A percentile compares a stretch with the other conserved stretches of the same genome.
Conservation (phyloP, 2,329 filamentous ascomycete genomes). For the Sporothrix luriei region DNA sequence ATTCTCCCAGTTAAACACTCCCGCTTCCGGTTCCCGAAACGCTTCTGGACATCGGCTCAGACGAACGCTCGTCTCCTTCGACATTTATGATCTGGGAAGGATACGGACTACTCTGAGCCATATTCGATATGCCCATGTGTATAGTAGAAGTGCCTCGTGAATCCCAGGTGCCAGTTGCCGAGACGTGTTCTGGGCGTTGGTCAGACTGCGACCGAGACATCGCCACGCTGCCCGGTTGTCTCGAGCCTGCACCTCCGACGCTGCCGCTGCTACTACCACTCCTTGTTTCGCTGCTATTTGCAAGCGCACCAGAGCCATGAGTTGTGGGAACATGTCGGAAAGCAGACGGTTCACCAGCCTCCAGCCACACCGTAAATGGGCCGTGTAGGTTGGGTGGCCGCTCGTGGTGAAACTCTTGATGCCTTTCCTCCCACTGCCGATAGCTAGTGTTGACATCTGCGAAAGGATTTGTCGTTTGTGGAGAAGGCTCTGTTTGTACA, state of each 20-base stretch:
- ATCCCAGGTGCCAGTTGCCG: slow-evolving; percentile 13
- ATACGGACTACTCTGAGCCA: neutral
- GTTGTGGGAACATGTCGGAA: neutral
- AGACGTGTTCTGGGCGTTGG: neutral
- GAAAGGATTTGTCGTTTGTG: slow-evolving; percentile 41
- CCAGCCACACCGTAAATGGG: slow-evolving; percentile 9
- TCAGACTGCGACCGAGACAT: slow-evolving; percentile 11
- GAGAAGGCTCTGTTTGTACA: slow-evolving; percentile 52
- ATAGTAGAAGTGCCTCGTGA: neutral
- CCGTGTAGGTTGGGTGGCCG: neutral
- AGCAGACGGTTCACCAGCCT: neutral
- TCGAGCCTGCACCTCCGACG: slow-evolving; percentile 1
- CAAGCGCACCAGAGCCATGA: neutral
- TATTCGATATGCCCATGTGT: neutral
- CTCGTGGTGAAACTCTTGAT: slow-evolving; percentile 18
- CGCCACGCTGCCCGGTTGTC: neutral
- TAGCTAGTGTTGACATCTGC: slow-evolving; percentile 42
- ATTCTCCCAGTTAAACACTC: neutral
- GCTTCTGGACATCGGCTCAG: slow-evolving; percentile 38
- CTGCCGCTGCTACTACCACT: neutral
- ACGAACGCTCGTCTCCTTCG: neutral
- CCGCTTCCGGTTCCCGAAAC: slow-evolving; percentile 31
- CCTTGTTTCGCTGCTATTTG: slow-evolving; percentile 19
- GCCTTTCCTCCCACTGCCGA: slow-evolving; percentile 38
- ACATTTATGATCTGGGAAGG: slow-evolving; percentile 18